These are phyloP conservation scores for Phytophthora boehmeriae DNA, from an alignment of 352 stramenopile species.

Conservation along the genomic window DNA sequence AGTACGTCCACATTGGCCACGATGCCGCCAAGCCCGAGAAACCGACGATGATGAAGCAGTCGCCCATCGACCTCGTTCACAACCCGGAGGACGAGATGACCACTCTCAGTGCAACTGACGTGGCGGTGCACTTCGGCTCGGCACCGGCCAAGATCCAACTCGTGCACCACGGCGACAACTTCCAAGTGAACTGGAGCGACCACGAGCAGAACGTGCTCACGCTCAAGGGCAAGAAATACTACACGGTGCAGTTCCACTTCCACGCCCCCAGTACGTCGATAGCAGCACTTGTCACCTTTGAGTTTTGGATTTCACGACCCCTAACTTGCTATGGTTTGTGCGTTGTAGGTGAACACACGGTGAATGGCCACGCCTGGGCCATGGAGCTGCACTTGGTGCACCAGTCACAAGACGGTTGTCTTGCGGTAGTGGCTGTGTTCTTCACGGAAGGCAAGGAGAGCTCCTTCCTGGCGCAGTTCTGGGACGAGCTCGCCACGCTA, in stretches of 20 bases:
- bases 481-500: constrained; percentile 44
- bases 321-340: constrained; percentile 13
- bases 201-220: constrained; percentile 43
- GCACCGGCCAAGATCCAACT: constrained; percentile 42
- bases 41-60: constrained; percentile 37
- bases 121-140: constrained; percentile 29
- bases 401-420: constrained; percentile 50
- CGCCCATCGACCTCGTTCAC: constrained; percentile 58
- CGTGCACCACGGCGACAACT: constrained; percentile 45
- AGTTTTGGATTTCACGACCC: not conserved
- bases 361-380: constrained; percentile 51
- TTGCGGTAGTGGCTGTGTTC: constrained; percentile 69
- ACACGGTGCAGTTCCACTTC: constrained; percentile 71
- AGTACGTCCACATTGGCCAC: constrained; percentile 16
- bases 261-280: constrained; percentile 61
- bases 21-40: constrained; percentile 4
- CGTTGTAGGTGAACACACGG: constrained; percentile 62
- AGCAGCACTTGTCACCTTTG: not conserved
- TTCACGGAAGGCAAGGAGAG: constrained; percentile 59
- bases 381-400: constrained; percentile 82
- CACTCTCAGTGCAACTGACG: constrained; percentile 25
- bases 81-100: constrained; percentile 26
- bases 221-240: constrained; percentile 59
- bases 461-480: constrained; percentile 70
- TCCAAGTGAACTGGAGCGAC: constrained; percentile 57